Conservation (phyloP, 2,329 filamentous ascomycete genomes). For the Penicillium polonicum region DNA sequence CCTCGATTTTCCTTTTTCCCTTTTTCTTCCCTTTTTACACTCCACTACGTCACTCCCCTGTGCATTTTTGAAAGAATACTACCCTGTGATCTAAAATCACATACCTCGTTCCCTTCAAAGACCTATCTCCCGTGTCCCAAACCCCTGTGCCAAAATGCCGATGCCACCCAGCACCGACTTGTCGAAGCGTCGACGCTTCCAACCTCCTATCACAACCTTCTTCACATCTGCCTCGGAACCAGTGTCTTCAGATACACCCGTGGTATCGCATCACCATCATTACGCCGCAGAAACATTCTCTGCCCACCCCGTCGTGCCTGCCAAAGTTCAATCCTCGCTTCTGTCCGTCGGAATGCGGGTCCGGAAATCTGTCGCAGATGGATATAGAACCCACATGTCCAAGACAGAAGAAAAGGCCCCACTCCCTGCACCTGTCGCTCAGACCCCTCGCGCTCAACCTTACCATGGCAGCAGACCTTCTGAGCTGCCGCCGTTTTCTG, state of each 20-base stretch:
- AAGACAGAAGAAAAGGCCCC: slow-evolving; percentile 26
- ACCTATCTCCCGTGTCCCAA: neutral
- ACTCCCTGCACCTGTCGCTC: slow-evolving; percentile 5
- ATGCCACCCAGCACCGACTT: slow-evolving; percentile 18
- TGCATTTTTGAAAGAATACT: neutral
- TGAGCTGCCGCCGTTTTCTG: slow-evolving; percentile 78
- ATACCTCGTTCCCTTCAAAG: neutral
- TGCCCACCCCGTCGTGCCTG: slow-evolving; percentile 56
- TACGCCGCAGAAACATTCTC: slow-evolving; percentile 42
- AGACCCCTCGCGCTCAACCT: slow-evolving; percentile 4
- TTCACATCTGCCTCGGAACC: slow-evolving; percentile 29
- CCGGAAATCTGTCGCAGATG: slow-evolving; percentile 87
- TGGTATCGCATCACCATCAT: slow-evolving; percentile 42
- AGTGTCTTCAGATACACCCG: slow-evolving; percentile 10
- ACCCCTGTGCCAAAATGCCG: slow-evolving; percentile 15
- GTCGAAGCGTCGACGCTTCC: slow-evolving; percentile 47
- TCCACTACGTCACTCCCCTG: slow-evolving; percentile 3
- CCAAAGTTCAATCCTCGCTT: slow-evolving; percentile 74
- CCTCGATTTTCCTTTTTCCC: neutral
- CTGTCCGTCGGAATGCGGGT: slow-evolving; percentile 91
- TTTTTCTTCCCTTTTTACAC: neutral
- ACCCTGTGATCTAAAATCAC: neutral
- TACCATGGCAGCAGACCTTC: slow-evolving; percentile 31
- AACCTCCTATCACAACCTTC: slow-evolving; percentile 44
- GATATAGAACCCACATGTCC: slow-evolving; percentile 71